Conservation (phyloP, 2,329 filamentous ascomycete species). For the Aspergillus floridensis region DNA sequence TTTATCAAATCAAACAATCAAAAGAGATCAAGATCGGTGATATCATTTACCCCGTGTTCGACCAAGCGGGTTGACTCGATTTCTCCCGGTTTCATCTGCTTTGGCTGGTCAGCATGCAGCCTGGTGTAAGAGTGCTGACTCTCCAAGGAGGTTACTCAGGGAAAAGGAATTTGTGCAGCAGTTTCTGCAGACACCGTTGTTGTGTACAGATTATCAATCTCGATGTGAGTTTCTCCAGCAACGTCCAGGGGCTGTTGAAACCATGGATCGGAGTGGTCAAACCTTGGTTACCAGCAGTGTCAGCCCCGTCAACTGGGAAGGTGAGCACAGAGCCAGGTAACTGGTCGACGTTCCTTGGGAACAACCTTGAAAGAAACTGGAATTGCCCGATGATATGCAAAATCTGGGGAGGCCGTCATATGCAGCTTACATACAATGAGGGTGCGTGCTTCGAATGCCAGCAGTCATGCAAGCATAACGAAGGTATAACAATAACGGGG, state of each 20-base stretch:
- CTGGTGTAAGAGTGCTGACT: too few relatives aligned
- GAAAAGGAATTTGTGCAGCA: too few relatives aligned
- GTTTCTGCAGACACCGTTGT: not conserved
- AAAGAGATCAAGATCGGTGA: not conserved
- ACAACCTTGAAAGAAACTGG: not conserved
- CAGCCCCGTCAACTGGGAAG: not conserved
- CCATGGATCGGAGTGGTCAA: constrained; percentile 1
- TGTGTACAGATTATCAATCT: constrained; percentile 4
- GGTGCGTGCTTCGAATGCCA: too few relatives aligned
- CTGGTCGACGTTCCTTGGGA: not conserved
- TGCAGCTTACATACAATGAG: too few relatives aligned
- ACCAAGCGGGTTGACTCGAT: not conserved
- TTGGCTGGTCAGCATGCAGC: not conserved
- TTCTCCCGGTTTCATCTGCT: not conserved
- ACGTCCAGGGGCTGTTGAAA: constrained; percentile 1
- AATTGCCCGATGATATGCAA: too few relatives aligned
- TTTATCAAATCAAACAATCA: too few relatives aligned
- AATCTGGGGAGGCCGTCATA: too few relatives aligned
- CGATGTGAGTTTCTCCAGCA: constrained; percentile 10
- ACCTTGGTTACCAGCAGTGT: not conserved
- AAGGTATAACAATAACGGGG: too few relatives aligned
- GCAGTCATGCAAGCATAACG: too few relatives aligned
- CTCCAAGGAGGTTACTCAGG: not conserved
- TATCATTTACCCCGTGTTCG: not conserved
- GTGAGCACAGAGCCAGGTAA: too few relatives aligned